Base-by-base conservation (phyloP, 805 yeast genomes). In the Lipomyces yamadae region DNA sequence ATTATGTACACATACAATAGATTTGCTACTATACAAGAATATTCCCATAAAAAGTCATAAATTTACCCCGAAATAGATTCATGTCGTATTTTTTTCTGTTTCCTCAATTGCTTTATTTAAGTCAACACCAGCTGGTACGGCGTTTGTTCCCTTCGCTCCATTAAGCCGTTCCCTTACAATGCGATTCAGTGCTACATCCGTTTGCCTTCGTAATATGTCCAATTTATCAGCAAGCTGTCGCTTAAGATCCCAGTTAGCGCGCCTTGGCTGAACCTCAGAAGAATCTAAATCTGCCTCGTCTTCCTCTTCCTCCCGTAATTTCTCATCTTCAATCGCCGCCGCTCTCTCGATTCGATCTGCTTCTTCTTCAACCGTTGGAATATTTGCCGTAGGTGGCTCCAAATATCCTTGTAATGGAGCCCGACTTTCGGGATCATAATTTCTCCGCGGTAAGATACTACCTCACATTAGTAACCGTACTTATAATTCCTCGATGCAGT, bases 131-230 rank as follows among this genome's bases (percentile, higher is more conserved):
- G 61, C 66, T 13, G 70, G 70, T 13, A 64, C 32, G 37, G 57
- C 58, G 55, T 53, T 58, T 32, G 58, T 32, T 58, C 30, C 30
- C 7, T n/a, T 50, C 11, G 57, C 13, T n/a, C 55, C 42, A 18
- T 55, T 33, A 29, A 75, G 42, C 35, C 81, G 74, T 56, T 80
- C 81, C 64, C 82, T 78, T 24, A 83, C 80, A 5, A 80, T 57
- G 18, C 75, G 69, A 13, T 76, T 76, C 0, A 85, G 77, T 0
- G 79, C 80, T n/a, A 73, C 75, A 56, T 84, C 81, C 0, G 88
- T 86, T 58, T 78, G 74, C 33, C 76, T 75, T 1, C 80, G 76
- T n/a, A 84, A 70, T 3, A 76, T 70, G 11, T 78, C 78, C 58
- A 83, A 60, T 50, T 80, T 78, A 0, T 76, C 78, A 42, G 77